Evolutionary conservation across 306 rosid genomes (phyloP), one percentile per base, ranked within the genome.

Genomic region (Trifolium dubium): DNA sequence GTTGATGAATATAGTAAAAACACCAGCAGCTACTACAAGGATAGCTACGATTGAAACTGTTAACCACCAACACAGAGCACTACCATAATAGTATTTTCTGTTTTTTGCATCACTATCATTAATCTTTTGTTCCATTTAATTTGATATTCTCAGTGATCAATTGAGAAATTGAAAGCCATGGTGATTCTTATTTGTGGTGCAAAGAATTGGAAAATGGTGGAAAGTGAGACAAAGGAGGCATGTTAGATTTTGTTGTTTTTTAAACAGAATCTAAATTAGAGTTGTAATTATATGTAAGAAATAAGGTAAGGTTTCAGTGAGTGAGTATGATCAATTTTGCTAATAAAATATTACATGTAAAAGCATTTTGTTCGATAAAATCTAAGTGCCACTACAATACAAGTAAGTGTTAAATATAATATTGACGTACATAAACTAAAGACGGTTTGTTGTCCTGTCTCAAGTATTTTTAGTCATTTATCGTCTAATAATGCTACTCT

Each of bases 11-110:
- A 88, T 34, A 47, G 83, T 54, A 73, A 84, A 51, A 11, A 77
- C 56, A 61, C 68, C 78, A 0, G 83, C 84, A n/a, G 63, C 55
- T 7, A 82, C 62, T 28, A 90, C 81, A 11, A 90, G 75, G 28
- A 70, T 29, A 6, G 68, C 81, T 8, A 77, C 46, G 19, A 82
- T 8, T 34, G 85, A 70, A 69, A 86, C 81, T 30, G 68, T 4
- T 51, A 84, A 7, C 82, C 80, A 73, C 80, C 90, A 83, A 31
- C 8, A 75, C 73, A 85, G 68, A 44, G 81, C 75, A 68, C 58
- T 10, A 0, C 66, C 8, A 41, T 68, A 5, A 41, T 68, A 5
- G 59, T 72, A 30, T 53, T 79, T 77, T 43, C 55, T 72, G 35
- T 63, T 72, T 35, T 63, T 72, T 35, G 80, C 9, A 4, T 56